These are phyloP conservation scores for Scalesia atractyloides DNA, from an alignment of 129 eudicot genomes.

Conservation along the genomic window DNA sequence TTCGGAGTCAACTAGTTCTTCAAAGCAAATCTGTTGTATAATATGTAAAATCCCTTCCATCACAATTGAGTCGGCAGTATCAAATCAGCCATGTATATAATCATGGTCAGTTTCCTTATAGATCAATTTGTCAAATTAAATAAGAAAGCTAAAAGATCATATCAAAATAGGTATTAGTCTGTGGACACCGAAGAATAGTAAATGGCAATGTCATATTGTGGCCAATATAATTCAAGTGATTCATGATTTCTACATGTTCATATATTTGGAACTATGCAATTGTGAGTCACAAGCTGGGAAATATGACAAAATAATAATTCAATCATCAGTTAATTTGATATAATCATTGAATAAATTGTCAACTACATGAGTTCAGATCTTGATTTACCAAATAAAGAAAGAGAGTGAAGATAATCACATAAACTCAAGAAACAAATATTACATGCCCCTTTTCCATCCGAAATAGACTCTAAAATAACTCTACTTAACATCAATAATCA, in stretches of 20 bases:
- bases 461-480: background rate
- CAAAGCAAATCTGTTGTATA: background rate
- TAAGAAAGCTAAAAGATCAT: background rate
- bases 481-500: background rate
- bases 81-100: background rate
- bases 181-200: background rate
- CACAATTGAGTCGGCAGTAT: background rate
- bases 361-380: too few species aligned
- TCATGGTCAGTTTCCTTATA: background rate
- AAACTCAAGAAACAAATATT: too few species aligned
- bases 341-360: too few species aligned
- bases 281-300: background rate
- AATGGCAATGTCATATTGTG: background rate
- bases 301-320: background rate
- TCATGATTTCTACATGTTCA: background rate
- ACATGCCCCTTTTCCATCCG: background rate
- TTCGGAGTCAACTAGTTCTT: too few species aligned
- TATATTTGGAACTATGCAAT: too few species aligned
- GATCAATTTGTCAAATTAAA: background rate
- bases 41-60: background rate
- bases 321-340: too few species aligned
- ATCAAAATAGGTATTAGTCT: background rate
- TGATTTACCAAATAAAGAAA: too few species aligned
- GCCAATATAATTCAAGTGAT: background rate
- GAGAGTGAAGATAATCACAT: too few species aligned